Evolutionary conservation across 208 protist genomes (phyloP).

Genomic region (Lotmaria passim): DNA sequence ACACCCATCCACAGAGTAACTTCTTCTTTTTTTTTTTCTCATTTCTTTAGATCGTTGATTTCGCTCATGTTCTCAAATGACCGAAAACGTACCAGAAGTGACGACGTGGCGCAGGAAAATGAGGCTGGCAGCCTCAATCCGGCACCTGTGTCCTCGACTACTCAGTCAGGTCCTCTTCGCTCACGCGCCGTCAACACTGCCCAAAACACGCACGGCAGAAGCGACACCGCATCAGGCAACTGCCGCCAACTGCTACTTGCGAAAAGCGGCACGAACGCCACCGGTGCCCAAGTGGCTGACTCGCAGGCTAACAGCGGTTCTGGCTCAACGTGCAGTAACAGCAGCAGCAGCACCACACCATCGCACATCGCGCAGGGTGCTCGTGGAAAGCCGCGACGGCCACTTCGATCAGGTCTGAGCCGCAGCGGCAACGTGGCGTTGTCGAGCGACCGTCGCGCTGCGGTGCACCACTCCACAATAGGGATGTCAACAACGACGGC

Average conservation of each 20-base stretch:
- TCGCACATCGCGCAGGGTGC: not conserved
- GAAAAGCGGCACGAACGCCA: not conserved
- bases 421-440: no score
- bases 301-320: not conserved
- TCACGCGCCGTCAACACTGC: constrained; percentile 3
- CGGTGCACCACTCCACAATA: not conserved
- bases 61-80: constrained; percentile 10
- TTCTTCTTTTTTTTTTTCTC: constrained; percentile 11
- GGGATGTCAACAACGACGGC: no score
- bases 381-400: constrained; percentile 3
- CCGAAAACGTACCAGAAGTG: constrained; percentile 15
- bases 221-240: not conserved
- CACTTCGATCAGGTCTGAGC: not conserved
- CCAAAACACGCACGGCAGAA: no score
- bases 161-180: not conserved
- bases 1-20: no score
- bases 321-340: not conserved
- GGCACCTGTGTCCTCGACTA: not conserved
- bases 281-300: not conserved
- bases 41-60: not conserved
- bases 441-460: no score
- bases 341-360: constrained; percentile 9
- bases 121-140: not conserved
- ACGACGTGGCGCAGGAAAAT: not conserved
- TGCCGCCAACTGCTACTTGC: not conserved